Conservation (phyloP, 768 basidiomycete species). For the Serendipita vermifera region DNA sequence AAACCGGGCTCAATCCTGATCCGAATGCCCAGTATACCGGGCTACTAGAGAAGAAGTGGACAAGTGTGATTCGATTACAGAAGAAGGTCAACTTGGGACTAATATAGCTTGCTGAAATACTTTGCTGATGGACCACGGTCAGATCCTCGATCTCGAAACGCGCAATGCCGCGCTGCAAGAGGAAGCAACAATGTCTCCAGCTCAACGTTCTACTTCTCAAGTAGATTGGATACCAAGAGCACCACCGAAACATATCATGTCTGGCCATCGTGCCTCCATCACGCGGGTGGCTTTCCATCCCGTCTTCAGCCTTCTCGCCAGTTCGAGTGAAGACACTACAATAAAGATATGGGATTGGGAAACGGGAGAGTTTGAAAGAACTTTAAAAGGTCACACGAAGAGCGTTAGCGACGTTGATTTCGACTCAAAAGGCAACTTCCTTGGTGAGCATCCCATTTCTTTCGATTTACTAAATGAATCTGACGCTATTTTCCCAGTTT, state of each 20-base stretch:
- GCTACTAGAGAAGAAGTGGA: conserved; percentile 95
- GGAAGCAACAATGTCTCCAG: conserved; percentile 41
- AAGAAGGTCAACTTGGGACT: conserved; percentile 51
- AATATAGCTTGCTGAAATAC: no score
- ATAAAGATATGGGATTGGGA: conserved; percentile 98
- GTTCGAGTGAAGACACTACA: conserved; percentile 78
- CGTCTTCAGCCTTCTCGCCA: conserved; percentile 65
- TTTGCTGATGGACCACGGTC: conserved; percentile 12
- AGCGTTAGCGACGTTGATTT: conserved; percentile 79
- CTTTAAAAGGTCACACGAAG: conserved; percentile 85
- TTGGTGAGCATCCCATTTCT: conserved; percentile 43
- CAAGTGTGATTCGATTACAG: conserved; percentile 86
- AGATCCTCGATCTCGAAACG: conserved; percentile 95
- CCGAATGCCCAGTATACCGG: conserved; percentile 78
- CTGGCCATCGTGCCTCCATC: conserved; percentile 66
- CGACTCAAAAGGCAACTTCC: conserved; percentile 68
- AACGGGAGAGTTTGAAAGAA: conserved; percentile 83
- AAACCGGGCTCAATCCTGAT: conserved; percentile 60
- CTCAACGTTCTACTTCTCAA: conserved; percentile 25
- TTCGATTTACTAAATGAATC: background rate
- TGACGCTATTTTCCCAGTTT: conserved; percentile 27
- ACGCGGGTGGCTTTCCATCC: conserved; percentile 80
- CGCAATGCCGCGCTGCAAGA: conserved; percentile 63
- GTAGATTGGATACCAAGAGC: conserved; percentile 82
- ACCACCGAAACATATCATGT: conserved; percentile 61